Evolutionary conservation across 192 early-diverging fungal species (phyloP).

Genomic region (Phycomyces nitens): DNA sequence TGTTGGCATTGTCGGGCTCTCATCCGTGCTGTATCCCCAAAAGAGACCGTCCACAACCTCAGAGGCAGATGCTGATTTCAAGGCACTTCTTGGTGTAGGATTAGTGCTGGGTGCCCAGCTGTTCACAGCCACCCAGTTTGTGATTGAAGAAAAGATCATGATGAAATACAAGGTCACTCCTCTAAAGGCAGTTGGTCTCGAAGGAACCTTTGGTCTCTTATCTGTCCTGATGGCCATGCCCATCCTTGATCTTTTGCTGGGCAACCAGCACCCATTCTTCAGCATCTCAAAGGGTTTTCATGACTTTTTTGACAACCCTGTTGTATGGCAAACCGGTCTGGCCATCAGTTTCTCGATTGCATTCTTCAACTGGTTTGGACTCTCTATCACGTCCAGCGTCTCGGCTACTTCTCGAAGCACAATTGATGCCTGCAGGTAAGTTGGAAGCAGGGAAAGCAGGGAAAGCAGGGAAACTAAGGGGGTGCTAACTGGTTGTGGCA

Average conservation of each 20-base stretch:
- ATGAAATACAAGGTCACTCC: constrained; percentile 73
- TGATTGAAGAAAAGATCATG: constrained; percentile 94
- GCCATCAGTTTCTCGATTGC: constrained; percentile 88
- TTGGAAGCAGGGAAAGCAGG: background rate
- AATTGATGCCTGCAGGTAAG: constrained; percentile 86
- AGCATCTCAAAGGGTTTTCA: constrained; percentile 72
- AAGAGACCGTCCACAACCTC: constrained; percentile 4
- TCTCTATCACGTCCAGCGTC: constrained; percentile 82
- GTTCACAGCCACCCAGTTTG: constrained; percentile 93
- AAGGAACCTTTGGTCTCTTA: constrained; percentile 86
- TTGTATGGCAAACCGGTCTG: constrained; percentile 69
- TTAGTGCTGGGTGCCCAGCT: constrained; percentile 89
- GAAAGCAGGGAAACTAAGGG: background rate
- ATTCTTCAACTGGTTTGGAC: constrained; percentile 96
- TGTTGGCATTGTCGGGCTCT: constrained; percentile 87
- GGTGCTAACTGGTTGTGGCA: too few relatives aligned
- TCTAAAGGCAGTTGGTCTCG: constrained; percentile 88
- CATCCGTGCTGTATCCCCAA: constrained; percentile 41
- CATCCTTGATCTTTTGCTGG: constrained; percentile 68
- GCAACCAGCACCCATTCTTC: constrained; percentile 69
- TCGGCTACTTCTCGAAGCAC: constrained; percentile 90
- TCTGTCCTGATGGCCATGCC: constrained; percentile 69
- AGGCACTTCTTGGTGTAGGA: constrained; percentile 70
- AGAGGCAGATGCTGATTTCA: constrained; percentile 39
- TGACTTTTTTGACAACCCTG: constrained; percentile 60